These are phyloP conservation scores for Clausena lansium DNA, from an alignment of 345 rosid species.

Conservation along the genomic window DNA sequence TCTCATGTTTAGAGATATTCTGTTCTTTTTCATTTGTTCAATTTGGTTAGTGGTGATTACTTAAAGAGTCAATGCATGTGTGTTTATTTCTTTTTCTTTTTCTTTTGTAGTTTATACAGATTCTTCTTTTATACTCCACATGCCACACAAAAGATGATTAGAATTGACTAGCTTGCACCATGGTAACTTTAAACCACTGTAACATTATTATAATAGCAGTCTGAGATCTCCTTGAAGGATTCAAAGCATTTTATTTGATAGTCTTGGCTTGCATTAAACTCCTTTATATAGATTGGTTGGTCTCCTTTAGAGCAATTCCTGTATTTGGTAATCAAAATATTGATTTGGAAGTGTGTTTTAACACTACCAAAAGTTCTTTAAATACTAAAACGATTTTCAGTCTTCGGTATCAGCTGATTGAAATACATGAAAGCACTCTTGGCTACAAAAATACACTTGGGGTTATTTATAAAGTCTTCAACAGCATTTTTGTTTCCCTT, in stretches of 20 bases:
- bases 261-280: too few species aligned
- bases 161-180: not conserved
- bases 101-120: not conserved
- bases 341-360: not conserved
- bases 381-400: not conserved
- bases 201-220: not conserved
- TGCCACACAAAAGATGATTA: not conserved
- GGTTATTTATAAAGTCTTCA: not conserved
- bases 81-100: not conserved
- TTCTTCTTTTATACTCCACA: not conserved
- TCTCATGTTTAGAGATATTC: not conserved
- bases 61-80: not conserved
- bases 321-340: not conserved
- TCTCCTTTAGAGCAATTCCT: not conserved
- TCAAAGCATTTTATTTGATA: not conserved
- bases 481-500: not conserved
- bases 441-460: too few species aligned
- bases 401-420: not conserved
- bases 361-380: not conserved
- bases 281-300: not conserved
- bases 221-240: not conserved
- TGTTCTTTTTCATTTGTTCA: not conserved
- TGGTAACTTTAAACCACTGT: not conserved
- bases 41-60: not conserved
- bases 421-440: not conserved